Percentiles rank a stretch among this genome's conserved stretches.
phyloP scores from a whole-genome alignment of 805 yeast species.

The Metschnikowia bowlesiae region DNA sequence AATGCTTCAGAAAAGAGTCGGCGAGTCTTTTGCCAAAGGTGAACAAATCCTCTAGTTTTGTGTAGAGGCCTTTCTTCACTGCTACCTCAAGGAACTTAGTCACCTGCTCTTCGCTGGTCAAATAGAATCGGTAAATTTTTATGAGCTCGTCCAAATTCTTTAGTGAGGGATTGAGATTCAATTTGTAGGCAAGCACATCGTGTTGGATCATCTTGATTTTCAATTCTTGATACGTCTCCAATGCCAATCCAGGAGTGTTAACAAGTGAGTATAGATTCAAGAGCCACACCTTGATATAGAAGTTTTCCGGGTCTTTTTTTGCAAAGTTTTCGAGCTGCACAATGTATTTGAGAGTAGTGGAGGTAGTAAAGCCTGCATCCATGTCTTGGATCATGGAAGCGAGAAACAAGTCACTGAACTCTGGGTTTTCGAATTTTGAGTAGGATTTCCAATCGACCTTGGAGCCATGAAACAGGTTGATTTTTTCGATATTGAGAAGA shows the following conservation, averaged over 20 bases:
- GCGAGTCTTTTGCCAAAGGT: constrained; percentile 52
- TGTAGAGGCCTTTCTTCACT: constrained; percentile 55
- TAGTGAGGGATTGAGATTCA: constrained; percentile 43
- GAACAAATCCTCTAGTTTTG: constrained; percentile 63
- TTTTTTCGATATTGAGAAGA: constrained; percentile 10
- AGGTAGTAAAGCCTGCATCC: constrained; percentile 21
- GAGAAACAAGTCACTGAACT: constrained; percentile 12
- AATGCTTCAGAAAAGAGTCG: constrained; percentile 46
- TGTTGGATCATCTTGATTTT: constrained; percentile 71
- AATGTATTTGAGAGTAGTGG: constrained; percentile 35
- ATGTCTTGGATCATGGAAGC: constrained; percentile 13
- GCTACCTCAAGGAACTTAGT: constrained; percentile 47
- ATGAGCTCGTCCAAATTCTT: constrained; percentile 29
- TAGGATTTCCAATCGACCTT: constrained; percentile 5
- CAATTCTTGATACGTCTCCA: constrained; percentile 47
- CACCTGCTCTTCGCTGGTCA: constrained; percentile 50
- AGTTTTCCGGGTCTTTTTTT: constrained; percentile 62
- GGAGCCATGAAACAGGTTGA: constrained; percentile 2
- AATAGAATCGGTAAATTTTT: constrained; percentile 45
- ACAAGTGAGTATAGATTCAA: constrained; percentile 56
- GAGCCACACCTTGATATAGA: constrained; percentile 67
- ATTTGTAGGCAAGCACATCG: constrained; percentile 59
- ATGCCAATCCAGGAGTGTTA: constrained; percentile 51
- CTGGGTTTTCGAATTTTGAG: constrained; percentile 6
- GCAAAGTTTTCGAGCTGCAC: constrained; percentile 56